Evolutionary conservation across 179 eudicot species (phyloP).

Genomic region (Beta corolliflora): DNA sequence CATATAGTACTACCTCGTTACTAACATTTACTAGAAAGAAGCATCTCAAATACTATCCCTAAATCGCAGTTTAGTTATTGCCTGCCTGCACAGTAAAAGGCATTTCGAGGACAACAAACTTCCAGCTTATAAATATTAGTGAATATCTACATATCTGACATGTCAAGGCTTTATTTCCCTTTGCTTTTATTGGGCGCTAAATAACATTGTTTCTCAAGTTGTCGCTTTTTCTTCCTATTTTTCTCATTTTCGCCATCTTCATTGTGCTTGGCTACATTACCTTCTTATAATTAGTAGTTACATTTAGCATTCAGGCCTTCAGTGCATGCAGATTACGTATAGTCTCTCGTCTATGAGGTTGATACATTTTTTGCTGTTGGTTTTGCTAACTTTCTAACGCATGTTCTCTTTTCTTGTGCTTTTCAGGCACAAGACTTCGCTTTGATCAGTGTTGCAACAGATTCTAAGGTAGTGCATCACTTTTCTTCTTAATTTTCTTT

Average conservation of each 20-base stretch:
- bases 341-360: not conserved
- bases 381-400: not conserved
- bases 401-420: conserved; percentile 23
- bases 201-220: not conserved
- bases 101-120: not conserved
- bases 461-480: conserved; percentile 61
- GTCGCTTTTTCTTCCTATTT: not conserved
- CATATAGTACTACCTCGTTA: not conserved
- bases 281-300: not conserved
- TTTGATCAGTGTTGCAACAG: conserved; percentile 61
- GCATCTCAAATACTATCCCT: not conserved
- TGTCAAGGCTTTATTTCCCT: not conserved
- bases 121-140: not conserved
- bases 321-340: not conserved
- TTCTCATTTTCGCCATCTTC: not conserved
- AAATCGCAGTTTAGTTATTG: not conserved
- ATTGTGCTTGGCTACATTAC: not conserved
- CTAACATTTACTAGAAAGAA: not conserved
- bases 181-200: not conserved
- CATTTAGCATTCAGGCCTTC: not conserved
- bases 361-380: conserved; percentile 5
- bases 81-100: not conserved
- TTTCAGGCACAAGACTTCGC: conserved; percentile 70
- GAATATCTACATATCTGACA: not conserved
- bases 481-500: not conserved